These are phyloP conservation scores for Xylaria longipes DNA, from an alignment of 495 filamentous ascomycete genomes.

Conservation along the genomic window DNA sequence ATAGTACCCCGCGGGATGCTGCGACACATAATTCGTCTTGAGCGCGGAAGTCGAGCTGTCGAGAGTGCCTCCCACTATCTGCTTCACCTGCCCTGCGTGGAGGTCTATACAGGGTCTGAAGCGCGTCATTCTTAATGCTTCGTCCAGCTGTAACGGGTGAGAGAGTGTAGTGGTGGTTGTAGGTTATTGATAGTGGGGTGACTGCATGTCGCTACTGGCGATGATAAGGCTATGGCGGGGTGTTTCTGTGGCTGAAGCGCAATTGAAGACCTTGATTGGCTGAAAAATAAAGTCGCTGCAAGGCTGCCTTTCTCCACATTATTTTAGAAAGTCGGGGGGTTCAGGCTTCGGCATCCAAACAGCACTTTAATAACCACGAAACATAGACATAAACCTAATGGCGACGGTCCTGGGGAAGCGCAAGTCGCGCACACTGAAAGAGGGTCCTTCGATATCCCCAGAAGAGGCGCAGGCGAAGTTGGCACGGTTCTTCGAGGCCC, in stretches of 20 bases:
- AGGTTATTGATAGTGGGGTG: not conserved
- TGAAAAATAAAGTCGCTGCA: not conserved
- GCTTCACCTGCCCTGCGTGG: slow-evolving; percentile 94
- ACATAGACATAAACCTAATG: slow-evolving; percentile 33
- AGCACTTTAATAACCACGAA: not conserved
- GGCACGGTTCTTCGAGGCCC: slow-evolving; percentile 82
- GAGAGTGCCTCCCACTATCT: slow-evolving; percentile 95
- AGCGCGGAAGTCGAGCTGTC: slow-evolving; percentile 67
- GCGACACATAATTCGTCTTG: slow-evolving; percentile 90
- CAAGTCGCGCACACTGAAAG: slow-evolving; percentile 42
- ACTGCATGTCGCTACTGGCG: not conserved
- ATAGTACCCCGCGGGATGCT: slow-evolving; percentile 79
- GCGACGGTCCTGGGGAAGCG: slow-evolving; percentile 50
- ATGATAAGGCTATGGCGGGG: slow-evolving; percentile 34
- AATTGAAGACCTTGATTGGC: slow-evolving; percentile 31
- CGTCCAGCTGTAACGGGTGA: slow-evolving; percentile 7
- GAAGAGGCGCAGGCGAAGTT: slow-evolving; percentile 62
- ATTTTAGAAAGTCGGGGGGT: slow-evolving; percentile 11
- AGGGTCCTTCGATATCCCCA: slow-evolving; percentile 30
- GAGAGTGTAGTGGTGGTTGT: not conserved
- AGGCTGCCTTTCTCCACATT: slow-evolving; percentile 30
- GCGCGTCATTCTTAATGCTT: slow-evolving; percentile 71
- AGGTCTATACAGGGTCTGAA: slow-evolving; percentile 98
- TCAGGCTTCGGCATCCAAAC: slow-evolving; percentile 16
- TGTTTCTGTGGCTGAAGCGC: slow-evolving; percentile 19